Evolutionary conservation across 225 moss, liverwort and hornwort genomes (phyloP).

Genomic region (Thuidium tamariscinum): DNA sequence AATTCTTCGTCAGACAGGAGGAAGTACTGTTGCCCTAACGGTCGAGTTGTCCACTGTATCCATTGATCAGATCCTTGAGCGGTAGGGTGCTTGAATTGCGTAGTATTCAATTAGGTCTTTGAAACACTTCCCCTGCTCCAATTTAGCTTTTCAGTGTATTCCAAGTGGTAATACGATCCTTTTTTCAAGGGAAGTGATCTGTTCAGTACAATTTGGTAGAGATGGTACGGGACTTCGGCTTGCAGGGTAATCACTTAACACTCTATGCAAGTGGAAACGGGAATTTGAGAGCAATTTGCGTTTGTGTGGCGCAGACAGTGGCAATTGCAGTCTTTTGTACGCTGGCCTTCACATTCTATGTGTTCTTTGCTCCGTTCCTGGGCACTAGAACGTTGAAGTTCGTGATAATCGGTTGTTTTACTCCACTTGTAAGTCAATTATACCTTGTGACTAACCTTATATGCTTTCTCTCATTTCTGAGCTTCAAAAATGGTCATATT

Average conservation of each 20-base stretch:
- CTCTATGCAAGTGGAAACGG: background rate
- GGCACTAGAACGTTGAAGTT: constrained; percentile 53
- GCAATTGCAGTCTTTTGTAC: constrained; percentile 84
- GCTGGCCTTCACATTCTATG: constrained; percentile 85
- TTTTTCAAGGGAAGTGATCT: background rate
- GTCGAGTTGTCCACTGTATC: background rate
- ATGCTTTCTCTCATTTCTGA: background rate
- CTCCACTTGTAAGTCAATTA: constrained; percentile 46
- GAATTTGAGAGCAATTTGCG: background rate
- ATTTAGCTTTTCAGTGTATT: background rate
- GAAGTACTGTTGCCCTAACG: background rate
- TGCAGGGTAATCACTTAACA: background rate
- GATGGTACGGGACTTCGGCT: background rate
- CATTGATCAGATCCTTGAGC: background rate
- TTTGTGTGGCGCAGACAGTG: constrained; percentile 50
- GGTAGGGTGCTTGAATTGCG: background rate
- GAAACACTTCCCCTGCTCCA: background rate
- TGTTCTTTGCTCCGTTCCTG: constrained; percentile 82
- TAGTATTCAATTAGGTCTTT: background rate
- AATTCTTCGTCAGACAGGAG: background rate
- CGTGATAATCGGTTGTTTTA: constrained; percentile 50
- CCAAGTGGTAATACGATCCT: background rate
- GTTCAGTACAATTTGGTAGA: background rate
- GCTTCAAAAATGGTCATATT: background rate
- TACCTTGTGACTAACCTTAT: background rate